These are phyloP conservation scores for Tylopilus plumbeoviolaceoides DNA, from an alignment of 768 basidiomycete genomes.

Conservation along the genomic window DNA sequence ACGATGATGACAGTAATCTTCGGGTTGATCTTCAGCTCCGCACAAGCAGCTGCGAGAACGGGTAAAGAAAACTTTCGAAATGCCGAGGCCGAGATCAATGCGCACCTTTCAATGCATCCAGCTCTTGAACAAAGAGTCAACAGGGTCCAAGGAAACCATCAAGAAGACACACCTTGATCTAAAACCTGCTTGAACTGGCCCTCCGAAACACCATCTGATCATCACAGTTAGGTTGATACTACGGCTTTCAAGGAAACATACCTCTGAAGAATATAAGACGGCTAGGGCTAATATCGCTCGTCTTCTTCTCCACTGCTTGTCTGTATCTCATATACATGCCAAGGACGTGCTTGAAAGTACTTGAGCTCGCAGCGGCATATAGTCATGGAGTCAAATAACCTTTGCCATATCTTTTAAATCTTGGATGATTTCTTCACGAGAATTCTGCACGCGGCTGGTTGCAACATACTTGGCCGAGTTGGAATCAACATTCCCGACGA, in stretches of 20 bases:
- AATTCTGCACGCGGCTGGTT: constrained; percentile 60
- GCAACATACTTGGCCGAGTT: constrained; percentile 68
- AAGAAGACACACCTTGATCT: constrained; percentile 43
- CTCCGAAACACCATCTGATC: constrained; percentile 51
- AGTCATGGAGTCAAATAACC: constrained; percentile 29
- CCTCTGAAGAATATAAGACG: constrained; percentile 77
- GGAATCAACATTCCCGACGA: constrained; percentile 78
- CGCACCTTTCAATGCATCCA: constrained; percentile 56
- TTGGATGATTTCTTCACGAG: constrained; percentile 73
- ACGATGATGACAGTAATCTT: constrained; percentile 77
- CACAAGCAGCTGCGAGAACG: constrained; percentile 53
- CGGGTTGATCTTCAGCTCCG: constrained; percentile 50
- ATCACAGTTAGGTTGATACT: constrained; percentile 2
- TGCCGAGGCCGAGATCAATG: neutral
- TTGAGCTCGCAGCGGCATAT: constrained; percentile 10
- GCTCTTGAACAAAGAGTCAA: constrained; percentile 39
- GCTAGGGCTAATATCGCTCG: constrained; percentile 45
- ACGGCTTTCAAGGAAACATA: constrained; percentile 23
- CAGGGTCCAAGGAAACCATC: too few relatives aligned
- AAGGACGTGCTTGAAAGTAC: constrained; percentile 44
- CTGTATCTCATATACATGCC: constrained; percentile 57
- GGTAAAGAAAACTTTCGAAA: constrained; percentile 1
- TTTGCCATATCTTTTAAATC: constrained; percentile 64
- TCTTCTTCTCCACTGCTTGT: constrained; percentile 46
- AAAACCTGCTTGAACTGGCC: constrained; percentile 48